phyloP scores from a whole-genome alignment of 2,329 filamentous ascomycete species.

The Aspergillus chevalieri region DNA sequence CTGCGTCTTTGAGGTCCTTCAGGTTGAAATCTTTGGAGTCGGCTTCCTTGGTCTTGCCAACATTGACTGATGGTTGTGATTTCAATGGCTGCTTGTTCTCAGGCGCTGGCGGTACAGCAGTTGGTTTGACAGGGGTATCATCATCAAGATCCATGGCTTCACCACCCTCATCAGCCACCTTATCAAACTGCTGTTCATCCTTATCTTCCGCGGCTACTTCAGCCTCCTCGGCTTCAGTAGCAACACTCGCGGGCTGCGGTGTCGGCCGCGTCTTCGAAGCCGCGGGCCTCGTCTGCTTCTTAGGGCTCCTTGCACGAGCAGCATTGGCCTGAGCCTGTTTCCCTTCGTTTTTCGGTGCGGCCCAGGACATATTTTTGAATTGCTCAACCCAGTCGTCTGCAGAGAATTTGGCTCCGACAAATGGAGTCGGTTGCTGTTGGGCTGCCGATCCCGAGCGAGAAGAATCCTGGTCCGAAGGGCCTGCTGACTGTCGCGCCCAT shows the following conservation, averaged over 20 bases:
- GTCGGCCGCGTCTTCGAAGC: constrained; percentile 21
- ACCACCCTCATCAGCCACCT: constrained; percentile 13
- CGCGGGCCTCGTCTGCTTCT: constrained; percentile 23
- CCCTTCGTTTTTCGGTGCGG: constrained; percentile 23
- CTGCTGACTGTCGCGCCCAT: constrained; percentile 13
- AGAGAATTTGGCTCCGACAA: constrained; percentile 31
- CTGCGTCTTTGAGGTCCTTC: constrained; percentile 44
- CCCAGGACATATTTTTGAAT: constrained; percentile 30
- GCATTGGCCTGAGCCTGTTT: constrained; percentile 20
- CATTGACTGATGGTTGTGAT: constrained; percentile 10
- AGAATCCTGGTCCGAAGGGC: constrained; percentile 12
- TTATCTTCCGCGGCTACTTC: constrained; percentile 23
- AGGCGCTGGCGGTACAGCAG: not conserved
- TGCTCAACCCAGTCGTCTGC: constrained; percentile 35
- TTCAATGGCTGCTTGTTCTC: constrained; percentile 12
- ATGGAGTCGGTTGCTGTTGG: constrained; percentile 24
- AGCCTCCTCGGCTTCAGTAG: constrained; percentile 36
- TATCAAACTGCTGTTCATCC: constrained; percentile 12
- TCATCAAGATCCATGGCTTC: constrained; percentile 46
- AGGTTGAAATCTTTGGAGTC: constrained; percentile 37
- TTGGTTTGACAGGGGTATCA: constrained; percentile 17
- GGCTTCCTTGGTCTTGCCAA: constrained; percentile 8
- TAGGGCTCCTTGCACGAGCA: constrained; percentile 26
- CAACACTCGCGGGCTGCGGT: constrained; percentile 30
- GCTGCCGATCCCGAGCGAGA: constrained; percentile 10